Conservation (phyloP, 768 basidiomycete genomes). For the Rhodosporidiobolus sp. region DNA sequence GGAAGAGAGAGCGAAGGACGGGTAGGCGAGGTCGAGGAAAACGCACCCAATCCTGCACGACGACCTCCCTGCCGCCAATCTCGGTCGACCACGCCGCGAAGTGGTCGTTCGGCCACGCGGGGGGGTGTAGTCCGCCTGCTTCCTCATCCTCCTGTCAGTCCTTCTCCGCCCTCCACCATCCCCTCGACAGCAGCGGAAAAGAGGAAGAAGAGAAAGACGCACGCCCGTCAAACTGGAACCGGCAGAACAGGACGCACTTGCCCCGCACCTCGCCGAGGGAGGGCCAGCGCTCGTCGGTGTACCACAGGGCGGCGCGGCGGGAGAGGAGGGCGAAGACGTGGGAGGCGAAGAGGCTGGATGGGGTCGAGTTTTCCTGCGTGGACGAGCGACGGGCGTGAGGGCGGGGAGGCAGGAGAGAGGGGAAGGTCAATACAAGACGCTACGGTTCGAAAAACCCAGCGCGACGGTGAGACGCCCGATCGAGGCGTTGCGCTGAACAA, state of each 20-base stretch:
- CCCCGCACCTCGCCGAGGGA: conserved; percentile 7
- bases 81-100: background rate
- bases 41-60: conserved; percentile 27
- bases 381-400: background rate
- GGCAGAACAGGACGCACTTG: conserved; percentile 12
- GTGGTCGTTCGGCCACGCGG: conserved; percentile 7
- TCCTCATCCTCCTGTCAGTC: too few species aligned
- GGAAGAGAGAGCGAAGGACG: too few species aligned
- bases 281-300: conserved; percentile 11
- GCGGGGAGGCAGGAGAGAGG: background rate
- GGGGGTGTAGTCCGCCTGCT: conserved; percentile 11
- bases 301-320: background rate
- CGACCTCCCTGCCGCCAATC: conserved; percentile 3
- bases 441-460: too few species aligned
- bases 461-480: too few species aligned
- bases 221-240: conserved; percentile 1
- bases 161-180: background rate
- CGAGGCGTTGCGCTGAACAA: background rate
- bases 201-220: conserved; percentile 8
- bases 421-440: too few species aligned
- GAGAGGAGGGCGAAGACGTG: conserved; percentile 2
- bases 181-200: too few species aligned
- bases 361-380: conserved; percentile 6
- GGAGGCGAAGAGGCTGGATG: background rate
- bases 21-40: background rate